Evolutionary conservation across 257 asterid species (phyloP), one percentile per base, ranked within the genome.

Genomic region (Leptodermis oblonga): DNA sequence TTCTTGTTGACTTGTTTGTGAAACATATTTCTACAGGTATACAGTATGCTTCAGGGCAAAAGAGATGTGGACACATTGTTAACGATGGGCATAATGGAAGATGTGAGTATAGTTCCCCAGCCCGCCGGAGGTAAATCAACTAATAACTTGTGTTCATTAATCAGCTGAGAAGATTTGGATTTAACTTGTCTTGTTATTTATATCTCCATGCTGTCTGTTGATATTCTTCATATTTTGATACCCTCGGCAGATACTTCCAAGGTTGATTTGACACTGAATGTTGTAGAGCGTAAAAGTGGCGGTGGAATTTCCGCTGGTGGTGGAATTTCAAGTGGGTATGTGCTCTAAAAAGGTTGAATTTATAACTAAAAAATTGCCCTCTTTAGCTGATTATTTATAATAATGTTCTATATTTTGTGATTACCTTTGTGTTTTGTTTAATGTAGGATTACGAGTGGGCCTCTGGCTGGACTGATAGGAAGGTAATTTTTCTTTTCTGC

Each of bases 41-140:
- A 94, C 84, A 94, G 97, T 82, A 89, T 91, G 96, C 88, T 94
- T 78, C 99, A 94, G 79, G 99, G 97, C 68, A 94, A 91, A 87
- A 79, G 97, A 82, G 99, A 94, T 77, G 96, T 85, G 41, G 97
- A 94, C 70, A 94, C 97, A 52, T 84, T 94, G 76, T 70, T 94
- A 74, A 92, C 97, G 46, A 91, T 94, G 96, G 99, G 99, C 74
- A 82, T 90, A 69, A 89, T 91, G 96, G 97, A 90, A 65, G 99
- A 91, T 55, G 96, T 89, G 70, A 94, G 95, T 84, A 89, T 94
- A 76, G 82, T 94, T 80, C 99, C 97, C 33, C 99, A 91, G 86
- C 99, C 97, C 43, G 86, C 96, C 56, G 95, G 92, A 74, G 99
- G 99, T 94, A 84, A 80, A 41, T 30, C 39, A 51, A 34, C 26